Conservation (phyloP, 768 basidiomycete species). For the Agaricus sinodeliciosus region DNA sequence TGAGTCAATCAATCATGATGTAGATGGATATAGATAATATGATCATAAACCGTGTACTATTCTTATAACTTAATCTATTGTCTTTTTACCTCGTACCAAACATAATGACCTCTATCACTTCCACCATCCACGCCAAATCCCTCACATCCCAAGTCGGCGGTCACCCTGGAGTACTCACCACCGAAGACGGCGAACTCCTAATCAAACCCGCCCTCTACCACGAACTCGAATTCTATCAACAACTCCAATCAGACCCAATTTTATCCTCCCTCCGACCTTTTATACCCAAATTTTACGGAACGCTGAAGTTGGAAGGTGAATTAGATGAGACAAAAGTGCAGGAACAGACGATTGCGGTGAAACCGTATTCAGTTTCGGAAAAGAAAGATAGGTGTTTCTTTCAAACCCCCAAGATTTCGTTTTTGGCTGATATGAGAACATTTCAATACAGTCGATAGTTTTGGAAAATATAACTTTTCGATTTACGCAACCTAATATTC, state of each 20-base stretch:
- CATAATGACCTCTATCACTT: background rate
- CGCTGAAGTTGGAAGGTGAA: conserved; percentile 65
- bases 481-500: conserved; percentile 77
- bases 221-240: conserved; percentile 71
- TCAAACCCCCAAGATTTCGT: background rate
- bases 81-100: too few relatives aligned
- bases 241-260: conserved; percentile 32
- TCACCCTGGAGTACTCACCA: conserved; percentile 65
- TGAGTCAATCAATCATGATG: too few relatives aligned
- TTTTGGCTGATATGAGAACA: background rate
- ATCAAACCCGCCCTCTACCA: conserved; percentile 66
- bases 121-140: background rate
- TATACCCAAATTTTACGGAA: conserved; percentile 75
- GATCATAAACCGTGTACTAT: too few relatives aligned
- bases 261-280: conserved; percentile 46
- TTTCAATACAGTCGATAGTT: conserved; percentile 59
- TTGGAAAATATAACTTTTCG: conserved; percentile 74
- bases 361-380: conserved; percentile 18
- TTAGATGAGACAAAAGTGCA: conserved; percentile 26
- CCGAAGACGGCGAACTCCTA: conserved; percentile 69
- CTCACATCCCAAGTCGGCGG: conserved; percentile 73
- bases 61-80: too few relatives aligned
- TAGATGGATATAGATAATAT: too few relatives aligned
- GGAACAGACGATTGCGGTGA: conserved; percentile 18
- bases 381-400: conserved; percentile 40